Evolutionary conservation across 352 stramenopile species (phyloP).

Genomic region (Thalassiosira ordinaria): DNA sequence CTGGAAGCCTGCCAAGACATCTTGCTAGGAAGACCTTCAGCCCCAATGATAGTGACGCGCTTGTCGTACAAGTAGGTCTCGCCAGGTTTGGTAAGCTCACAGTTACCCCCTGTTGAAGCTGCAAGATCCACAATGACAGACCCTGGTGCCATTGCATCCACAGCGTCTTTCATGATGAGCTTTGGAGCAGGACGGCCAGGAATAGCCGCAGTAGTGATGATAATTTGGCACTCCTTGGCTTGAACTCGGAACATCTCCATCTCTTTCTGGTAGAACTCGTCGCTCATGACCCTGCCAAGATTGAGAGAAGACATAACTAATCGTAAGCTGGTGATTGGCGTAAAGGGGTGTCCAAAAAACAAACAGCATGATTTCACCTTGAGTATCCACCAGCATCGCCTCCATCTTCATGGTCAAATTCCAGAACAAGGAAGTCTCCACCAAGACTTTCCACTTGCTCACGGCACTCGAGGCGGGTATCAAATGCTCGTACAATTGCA

Average conservation of each 20-base stretch:
- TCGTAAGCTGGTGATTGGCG: too few species aligned
- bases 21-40: conserved; percentile 82
- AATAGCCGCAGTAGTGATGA: conserved; percentile 93
- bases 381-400: conserved; percentile 90
- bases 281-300: conserved; percentile 93
- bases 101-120: conserved; percentile 90
- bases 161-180: conserved; percentile 92
- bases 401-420: conserved; percentile 88
- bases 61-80: conserved; percentile 76
- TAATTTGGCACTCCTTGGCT: conserved; percentile 89
- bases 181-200: conserved; percentile 88
- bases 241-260: conserved; percentile 88
- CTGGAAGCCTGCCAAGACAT: conserved; percentile 71
- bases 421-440: conserved; percentile 89
- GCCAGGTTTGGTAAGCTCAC: conserved; percentile 84
- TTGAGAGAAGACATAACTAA: too few species aligned
- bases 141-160: conserved; percentile 89
- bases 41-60: conserved; percentile 88
- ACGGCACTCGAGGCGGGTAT: conserved; percentile 90
- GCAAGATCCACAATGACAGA: conserved; percentile 92
- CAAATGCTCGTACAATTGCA: conserved; percentile 91
- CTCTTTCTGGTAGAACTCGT: conserved; percentile 90
- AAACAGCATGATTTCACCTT: too few species aligned
- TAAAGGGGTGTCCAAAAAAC: too few species aligned
- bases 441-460: conserved; percentile 92